Percentiles rank a stretch among this genome's conserved stretches.
phyloP scores from a whole-genome alignment of 2,329 filamentous ascomycete species.

The Zymoseptoria pseudotritici region DNA sequence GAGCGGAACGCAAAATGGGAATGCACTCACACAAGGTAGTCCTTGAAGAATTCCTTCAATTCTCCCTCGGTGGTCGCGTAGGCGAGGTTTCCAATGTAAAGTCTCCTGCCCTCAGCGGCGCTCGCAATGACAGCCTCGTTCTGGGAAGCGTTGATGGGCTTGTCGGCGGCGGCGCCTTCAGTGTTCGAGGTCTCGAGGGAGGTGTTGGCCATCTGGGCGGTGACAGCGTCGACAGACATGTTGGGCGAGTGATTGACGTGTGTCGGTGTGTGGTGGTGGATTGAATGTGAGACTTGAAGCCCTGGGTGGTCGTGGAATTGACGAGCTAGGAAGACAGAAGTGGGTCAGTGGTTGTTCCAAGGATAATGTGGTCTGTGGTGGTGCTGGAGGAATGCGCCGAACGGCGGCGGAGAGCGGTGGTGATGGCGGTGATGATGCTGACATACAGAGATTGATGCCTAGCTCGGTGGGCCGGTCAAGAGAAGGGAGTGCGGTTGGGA shows the following conservation, averaged over 20 bases:
- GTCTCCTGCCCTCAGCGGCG: slow-evolving; percentile 95
- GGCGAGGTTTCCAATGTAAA: slow-evolving; percentile 99
- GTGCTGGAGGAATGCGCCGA: background rate
- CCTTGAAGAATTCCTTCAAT: slow-evolving; percentile 99
- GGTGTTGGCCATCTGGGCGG: slow-evolving; percentile 60
- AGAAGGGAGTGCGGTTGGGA: too few relatives aligned
- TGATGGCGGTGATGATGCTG: background rate
- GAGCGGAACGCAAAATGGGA: slow-evolving; percentile 1
- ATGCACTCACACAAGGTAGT: slow-evolving; percentile 88
- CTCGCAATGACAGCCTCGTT: slow-evolving; percentile 91
- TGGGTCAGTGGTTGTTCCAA: background rate
- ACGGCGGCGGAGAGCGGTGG: background rate
- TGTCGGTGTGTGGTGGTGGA: background rate
- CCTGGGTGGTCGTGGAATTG: slow-evolving; percentile 32
- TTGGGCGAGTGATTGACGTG: slow-evolving; percentile 50
- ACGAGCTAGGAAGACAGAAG: slow-evolving; percentile 32
- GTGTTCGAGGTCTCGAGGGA: slow-evolving; percentile 52
- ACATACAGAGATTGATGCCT: slow-evolving; percentile 2
- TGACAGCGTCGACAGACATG: slow-evolving; percentile 90
- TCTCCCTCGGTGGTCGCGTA: slow-evolving; percentile 99
- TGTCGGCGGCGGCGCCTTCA: slow-evolving; percentile 43
- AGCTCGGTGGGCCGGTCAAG: background rate
- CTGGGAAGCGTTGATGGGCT: slow-evolving; percentile 65
- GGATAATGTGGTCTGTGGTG: background rate
- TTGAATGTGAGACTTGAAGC: background rate